Evolutionary conservation across 208 protist species (phyloP), one percentile per base, ranked within the genome.

Genomic region (Trichomonas tenax): DNA sequence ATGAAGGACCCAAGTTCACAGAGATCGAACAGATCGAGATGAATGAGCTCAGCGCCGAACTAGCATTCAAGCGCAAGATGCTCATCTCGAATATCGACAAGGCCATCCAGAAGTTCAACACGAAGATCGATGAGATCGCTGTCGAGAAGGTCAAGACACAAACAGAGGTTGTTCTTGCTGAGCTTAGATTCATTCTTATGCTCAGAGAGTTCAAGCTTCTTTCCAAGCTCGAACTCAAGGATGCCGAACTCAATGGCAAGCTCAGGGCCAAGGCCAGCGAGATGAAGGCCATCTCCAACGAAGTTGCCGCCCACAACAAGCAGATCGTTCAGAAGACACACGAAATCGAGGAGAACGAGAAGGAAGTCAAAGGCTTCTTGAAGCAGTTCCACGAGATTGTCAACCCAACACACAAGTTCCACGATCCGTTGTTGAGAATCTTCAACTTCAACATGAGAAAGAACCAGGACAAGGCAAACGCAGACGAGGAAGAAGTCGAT

Each of bases 241-340:
- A 93, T 93, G 40, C 41, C 26, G 86, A 93, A 48, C 31, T 93
- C 14, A 93, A 93, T 51, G 44, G 36, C 34, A 93, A 93, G 38
- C 31, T 93, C 14, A 48, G 45, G 38, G 41, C 46, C 21, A 23
- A 46, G 36, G n/a, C 93, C 0, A 46, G n/a, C 15, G 46, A 63
- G 8, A 82, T 93, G 51, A 90, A 96, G 10, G 96, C 41, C 26
- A 93, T 93, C 40, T 41, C 98, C 98, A 96, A 96, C 99, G 17
- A 97, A 98, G 63, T 98, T 98, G 81, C 98, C 99, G 3, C 99
- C 98, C 97, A 97, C 98, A 58, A 98, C 98, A 72, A 98, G 98
- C 96, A 98, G 99, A 96, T 99, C 99, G 97, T 98, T 97, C 26
- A 14, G 34, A 46, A 96, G 96, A 96, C 96, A 97, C 96, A 96